These are phyloP conservation scores for Colletotrichum orchidophilum DNA, from an alignment of 2,329 filamentous ascomycete genomes.

Conservation along the genomic window DNA sequence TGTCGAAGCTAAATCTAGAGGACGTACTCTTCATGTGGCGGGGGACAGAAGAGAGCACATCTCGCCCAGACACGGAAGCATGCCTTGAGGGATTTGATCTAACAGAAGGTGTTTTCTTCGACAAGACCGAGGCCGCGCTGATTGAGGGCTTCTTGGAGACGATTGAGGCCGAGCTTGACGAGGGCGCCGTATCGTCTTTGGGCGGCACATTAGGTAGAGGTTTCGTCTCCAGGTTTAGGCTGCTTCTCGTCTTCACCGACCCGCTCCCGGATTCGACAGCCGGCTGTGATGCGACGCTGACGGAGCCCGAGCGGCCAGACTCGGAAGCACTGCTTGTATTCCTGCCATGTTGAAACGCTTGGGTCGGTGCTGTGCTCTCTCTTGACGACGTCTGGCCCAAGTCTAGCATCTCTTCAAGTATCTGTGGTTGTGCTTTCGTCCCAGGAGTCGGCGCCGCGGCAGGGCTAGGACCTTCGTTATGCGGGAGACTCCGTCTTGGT, in stretches of 20 bases:
- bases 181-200: conserved; percentile 45
- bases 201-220: conserved; percentile 46
- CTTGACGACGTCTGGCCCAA: conserved; percentile 35
- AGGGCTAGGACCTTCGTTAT: conserved; percentile 33
- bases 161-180: conserved; percentile 43
- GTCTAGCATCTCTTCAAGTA: conserved; percentile 23
- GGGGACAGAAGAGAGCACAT: conserved; percentile 60
- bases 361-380: conserved; percentile 30
- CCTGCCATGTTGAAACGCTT: conserved; percentile 8
- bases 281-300: conserved; percentile 39
- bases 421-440: conserved; percentile 17
- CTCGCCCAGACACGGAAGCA: conserved; percentile 58
- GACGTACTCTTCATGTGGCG: conserved; percentile 80
- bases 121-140: conserved; percentile 36
- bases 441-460: background rate
- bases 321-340: conserved; percentile 44
- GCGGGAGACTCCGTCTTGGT: conserved; percentile 51
- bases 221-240: conserved; percentile 29
- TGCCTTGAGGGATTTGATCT: conserved; percentile 59
- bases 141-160: conserved; percentile 44
- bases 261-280: conserved; percentile 40
- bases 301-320: conserved; percentile 38
- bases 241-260: conserved; percentile 36
- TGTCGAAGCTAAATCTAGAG: conserved; percentile 84
- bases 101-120: conserved; percentile 45